phyloP scores from a whole-genome alignment of 1,284 basidiomycete genomes.

The Neolentinus lepideus region DNA sequence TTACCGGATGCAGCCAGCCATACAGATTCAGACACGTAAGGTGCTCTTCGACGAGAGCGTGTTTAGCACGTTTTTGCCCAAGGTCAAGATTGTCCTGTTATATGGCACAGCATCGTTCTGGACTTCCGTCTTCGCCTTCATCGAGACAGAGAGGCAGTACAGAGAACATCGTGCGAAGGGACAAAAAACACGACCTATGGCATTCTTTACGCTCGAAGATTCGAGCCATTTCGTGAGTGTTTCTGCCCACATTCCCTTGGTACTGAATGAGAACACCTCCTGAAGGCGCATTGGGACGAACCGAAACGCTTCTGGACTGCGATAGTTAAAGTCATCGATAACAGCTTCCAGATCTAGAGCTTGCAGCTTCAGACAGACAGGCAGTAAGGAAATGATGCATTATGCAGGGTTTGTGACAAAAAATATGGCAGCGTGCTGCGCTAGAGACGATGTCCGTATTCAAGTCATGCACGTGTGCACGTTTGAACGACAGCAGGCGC shows the following conservation, averaged over 20 bases:
- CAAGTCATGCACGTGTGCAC: no score
- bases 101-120: background rate
- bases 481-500: no score
- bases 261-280: background rate
- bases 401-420: no score
- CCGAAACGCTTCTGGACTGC: background rate
- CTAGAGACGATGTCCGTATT: no score
- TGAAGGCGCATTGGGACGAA: background rate
- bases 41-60: background rate
- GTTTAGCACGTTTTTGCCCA: background rate
- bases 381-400: no score
- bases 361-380: background rate
- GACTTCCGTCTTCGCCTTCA: background rate
- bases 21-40: background rate
- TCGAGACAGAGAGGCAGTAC: background rate
- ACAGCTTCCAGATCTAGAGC: background rate
- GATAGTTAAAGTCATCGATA: background rate
- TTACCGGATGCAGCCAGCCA: background rate
- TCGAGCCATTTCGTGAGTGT: background rate
- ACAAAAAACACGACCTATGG: background rate
- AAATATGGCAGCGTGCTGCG: no score
- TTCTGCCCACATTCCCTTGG: background rate
- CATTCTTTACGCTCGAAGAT: background rate
- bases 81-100: background rate
- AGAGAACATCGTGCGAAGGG: background rate